Conservation (phyloP, 257 asterid species). For the Nicotiana noctiflora region DNA sequence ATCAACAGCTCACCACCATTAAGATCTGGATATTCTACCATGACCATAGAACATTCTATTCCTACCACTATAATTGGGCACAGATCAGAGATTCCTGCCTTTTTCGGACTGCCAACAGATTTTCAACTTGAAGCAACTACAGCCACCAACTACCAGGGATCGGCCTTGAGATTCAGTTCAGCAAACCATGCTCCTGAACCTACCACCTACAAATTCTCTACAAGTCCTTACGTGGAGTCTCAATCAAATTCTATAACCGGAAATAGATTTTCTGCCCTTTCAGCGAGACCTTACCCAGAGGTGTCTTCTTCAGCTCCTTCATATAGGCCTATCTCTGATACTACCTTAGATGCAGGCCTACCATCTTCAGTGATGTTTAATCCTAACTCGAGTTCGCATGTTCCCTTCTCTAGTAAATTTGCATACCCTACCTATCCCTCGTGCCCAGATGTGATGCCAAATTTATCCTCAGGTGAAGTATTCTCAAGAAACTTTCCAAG, state of each 20-base stretch:
- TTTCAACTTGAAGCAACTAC: constrained; percentile 27
- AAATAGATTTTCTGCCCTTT: constrained; percentile 11
- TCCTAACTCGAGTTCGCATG: constrained; percentile 23
- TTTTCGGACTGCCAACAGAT: constrained; percentile 62
- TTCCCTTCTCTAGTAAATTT: constrained; percentile 19
- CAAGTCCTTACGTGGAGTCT: constrained; percentile 27
- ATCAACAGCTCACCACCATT: constrained; percentile 17
- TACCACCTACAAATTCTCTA: constrained; percentile 12
- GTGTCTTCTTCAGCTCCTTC: constrained; percentile 17
- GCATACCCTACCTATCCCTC: constrained; percentile 21
- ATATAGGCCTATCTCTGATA: constrained; percentile 23
- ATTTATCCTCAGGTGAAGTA: constrained; percentile 28
- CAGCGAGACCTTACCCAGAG: constrained; percentile 22
- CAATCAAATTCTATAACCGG: constrained; percentile 21
- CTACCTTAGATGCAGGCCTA: constrained; percentile 20
- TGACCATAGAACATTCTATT: constrained; percentile 16
- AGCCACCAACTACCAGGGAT: constrained; percentile 8
- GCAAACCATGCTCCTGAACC: constrained; percentile 22
- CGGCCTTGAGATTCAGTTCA: constrained; percentile 14
- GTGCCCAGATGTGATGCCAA: constrained; percentile 28
- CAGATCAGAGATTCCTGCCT: constrained; percentile 44
- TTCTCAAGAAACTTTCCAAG: constrained; percentile 25
- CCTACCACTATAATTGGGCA: constrained; percentile 17
- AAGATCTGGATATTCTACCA: constrained; percentile 20
- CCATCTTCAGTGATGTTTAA: constrained; percentile 23